Percentiles rank a stretch among this genome's conserved stretches.
phyloP scores from a whole-genome alignment of 2,329 filamentous ascomycete species.

The Cladosporium sp. region DNA sequence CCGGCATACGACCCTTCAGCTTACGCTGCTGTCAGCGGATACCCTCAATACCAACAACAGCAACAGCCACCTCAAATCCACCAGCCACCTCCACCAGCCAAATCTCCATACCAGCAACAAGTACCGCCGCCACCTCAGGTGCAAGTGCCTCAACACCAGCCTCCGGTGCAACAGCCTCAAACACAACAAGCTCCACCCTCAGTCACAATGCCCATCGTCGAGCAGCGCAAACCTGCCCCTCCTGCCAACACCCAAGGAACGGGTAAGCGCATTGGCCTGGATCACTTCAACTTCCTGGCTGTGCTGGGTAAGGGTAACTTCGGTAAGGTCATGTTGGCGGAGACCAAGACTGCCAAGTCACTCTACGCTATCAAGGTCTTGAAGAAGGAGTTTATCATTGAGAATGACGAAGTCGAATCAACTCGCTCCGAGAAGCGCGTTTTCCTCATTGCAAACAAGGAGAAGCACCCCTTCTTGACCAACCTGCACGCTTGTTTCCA shows the following conservation, averaged over 20 bases:
- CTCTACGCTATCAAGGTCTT: slow-evolving; percentile 98
- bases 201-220: slow-evolving; percentile 25
- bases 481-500: slow-evolving; percentile 98
- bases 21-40: slow-evolving; percentile 53
- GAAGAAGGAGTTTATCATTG: slow-evolving; percentile 99
- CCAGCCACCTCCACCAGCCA: slow-evolving; percentile 46
- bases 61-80: slow-evolving; percentile 38
- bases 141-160: slow-evolving; percentile 37
- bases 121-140: slow-evolving; percentile 44
- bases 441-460: slow-evolving; percentile 93
- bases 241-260: slow-evolving; percentile 64
- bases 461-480: slow-evolving; percentile 90
- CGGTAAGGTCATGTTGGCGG: slow-evolving; percentile 98
- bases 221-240: slow-evolving; percentile 58
- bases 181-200: slow-evolving; percentile 27
- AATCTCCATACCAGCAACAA: slow-evolving; percentile 49
- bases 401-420: slow-evolving; percentile 98
- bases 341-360: slow-evolving; percentile 87
- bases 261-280: slow-evolving; percentile 81
- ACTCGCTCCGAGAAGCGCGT: slow-evolving; percentile 96
- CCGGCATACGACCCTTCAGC: slow-evolving; percentile 72
- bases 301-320: slow-evolving; percentile 99
- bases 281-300: slow-evolving; percentile 98
- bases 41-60: slow-evolving; percentile 33
- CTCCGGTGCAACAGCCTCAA: slow-evolving; percentile 31